Evolutionary conservation across 2,329 filamentous ascomycete species (phyloP).

Genomic region (Hypoxylon sp.): DNA sequence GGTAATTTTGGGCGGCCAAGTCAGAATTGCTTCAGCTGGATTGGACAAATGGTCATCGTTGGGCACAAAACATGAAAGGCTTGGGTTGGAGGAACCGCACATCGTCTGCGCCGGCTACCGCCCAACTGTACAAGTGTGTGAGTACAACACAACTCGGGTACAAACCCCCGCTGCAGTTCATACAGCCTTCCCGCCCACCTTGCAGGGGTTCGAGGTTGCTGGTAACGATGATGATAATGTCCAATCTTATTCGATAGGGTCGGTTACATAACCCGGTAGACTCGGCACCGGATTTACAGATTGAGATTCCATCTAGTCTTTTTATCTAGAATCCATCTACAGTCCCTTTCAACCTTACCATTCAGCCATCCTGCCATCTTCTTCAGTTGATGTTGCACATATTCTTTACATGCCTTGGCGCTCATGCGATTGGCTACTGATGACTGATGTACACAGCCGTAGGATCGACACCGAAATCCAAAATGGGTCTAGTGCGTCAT

Average conservation of each 20-base stretch:
- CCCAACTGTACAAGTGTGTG: constrained; percentile 33
- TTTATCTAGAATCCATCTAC: constrained; percentile 17
- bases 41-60: constrained; percentile 36
- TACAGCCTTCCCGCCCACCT: constrained; percentile 10
- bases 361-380: neutral
- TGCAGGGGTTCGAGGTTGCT: constrained; percentile 16
- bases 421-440: constrained; percentile 24
- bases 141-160: constrained; percentile 38
- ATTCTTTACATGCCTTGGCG: constrained; percentile 17
- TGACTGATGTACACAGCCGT: constrained; percentile 33
- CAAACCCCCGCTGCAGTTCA: constrained; percentile 38
- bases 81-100: constrained; percentile 37
- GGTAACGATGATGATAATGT: constrained; percentile 7
- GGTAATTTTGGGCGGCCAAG: constrained; percentile 36
- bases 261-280: neutral
- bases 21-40: constrained; percentile 31
- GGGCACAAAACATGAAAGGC: constrained; percentile 38
- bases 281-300: constrained; percentile 15
- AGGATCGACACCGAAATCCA: constrained; percentile 48
- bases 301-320: constrained; percentile 17
- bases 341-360: neutral
- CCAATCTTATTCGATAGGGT: constrained; percentile 18
- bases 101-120: constrained; percentile 32
- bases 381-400: constrained; percentile 23
- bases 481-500: constrained; percentile 44